A percentile compares a stretch with the other conserved stretches of the same genome.
Conservation (phyloP, 2,329 filamentous ascomycete species). For the Penicillium sp. region DNA sequence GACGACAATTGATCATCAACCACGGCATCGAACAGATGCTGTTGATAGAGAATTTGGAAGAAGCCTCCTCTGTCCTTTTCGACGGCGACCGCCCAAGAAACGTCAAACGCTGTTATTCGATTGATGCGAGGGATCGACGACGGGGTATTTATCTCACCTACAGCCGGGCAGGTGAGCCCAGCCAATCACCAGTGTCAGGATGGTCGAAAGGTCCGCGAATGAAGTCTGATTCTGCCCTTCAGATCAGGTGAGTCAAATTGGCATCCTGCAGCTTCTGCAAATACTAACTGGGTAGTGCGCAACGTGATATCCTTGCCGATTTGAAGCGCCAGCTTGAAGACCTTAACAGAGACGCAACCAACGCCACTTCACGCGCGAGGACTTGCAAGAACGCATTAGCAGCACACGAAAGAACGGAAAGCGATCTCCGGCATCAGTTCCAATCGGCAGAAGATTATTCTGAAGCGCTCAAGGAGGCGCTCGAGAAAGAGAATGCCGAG, state of each 20-base stretch:
- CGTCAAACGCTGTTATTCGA: conserved; percentile 65
- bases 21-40: conserved; percentile 81
- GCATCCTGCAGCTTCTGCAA: background rate
- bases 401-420: conserved; percentile 50
- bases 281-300: conserved; percentile 35
- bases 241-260: conserved; percentile 53
- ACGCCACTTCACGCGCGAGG: conserved; percentile 52
- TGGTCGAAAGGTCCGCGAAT: conserved; percentile 66
- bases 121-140: conserved; percentile 65
- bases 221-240: conserved; percentile 71
- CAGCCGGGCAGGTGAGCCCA: conserved; percentile 51
- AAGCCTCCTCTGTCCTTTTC: conserved; percentile 71
- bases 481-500: conserved; percentile 59
- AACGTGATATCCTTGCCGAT: conserved; percentile 52
- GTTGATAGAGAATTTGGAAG: conserved; percentile 66
- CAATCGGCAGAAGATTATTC: conserved; percentile 65
- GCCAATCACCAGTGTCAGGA: conserved; percentile 55
- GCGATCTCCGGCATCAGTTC: conserved; percentile 55
- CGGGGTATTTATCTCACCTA: conserved; percentile 63
- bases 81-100: conserved; percentile 64
- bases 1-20: conserved; percentile 80
- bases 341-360: conserved; percentile 52
- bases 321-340: conserved; percentile 58
- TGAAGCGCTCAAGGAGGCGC: conserved; percentile 66
- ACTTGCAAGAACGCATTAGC: conserved; percentile 52